Evolutionary conservation across 176 grass and related monocot genomes (phyloP).

Genomic region (Secale cereale): DNA sequence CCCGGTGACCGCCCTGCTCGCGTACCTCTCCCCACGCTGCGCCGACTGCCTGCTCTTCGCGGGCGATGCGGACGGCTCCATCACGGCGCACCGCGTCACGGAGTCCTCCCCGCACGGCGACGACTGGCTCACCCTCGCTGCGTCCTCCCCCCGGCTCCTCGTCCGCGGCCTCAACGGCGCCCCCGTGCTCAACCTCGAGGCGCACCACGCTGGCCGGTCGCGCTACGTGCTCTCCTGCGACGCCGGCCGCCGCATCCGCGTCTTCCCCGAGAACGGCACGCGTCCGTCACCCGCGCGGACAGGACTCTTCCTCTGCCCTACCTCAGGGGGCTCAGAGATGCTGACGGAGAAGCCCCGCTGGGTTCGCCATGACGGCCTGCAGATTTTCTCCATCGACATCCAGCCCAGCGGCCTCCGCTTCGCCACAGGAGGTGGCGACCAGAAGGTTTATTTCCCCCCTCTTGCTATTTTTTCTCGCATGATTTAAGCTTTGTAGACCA

Average conservation of each 20-base stretch:
- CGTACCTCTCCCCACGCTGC: slow-evolving; percentile 60
- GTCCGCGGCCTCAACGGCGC: slow-evolving; percentile 59
- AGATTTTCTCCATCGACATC: too few relatives aligned
- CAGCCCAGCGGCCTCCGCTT: too few relatives aligned
- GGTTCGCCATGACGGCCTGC: too few relatives aligned
- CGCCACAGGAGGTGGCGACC: slow-evolving; percentile 67
- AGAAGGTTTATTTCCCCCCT: slow-evolving; percentile 49
- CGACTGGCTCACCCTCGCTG: slow-evolving; percentile 75
- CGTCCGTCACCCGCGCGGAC: too few relatives aligned
- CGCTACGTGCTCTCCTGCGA: slow-evolving; percentile 87
- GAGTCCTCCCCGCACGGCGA: slow-evolving; percentile 59
- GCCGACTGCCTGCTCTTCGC: slow-evolving; percentile 73
- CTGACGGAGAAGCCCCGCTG: too few relatives aligned
- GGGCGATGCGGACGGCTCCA: slow-evolving; percentile 65
- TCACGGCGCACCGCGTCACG: slow-evolving; percentile 61
- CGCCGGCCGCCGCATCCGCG: slow-evolving; percentile 62
- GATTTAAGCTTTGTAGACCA: background rate
- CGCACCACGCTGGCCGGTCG: slow-evolving; percentile 55
- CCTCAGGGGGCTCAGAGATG: too few relatives aligned
- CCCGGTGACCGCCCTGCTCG: slow-evolving; percentile 62
- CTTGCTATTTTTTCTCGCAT: background rate
- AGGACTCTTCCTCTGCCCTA: too few relatives aligned
- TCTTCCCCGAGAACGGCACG: slow-evolving; percentile 93
- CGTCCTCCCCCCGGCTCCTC: slow-evolving; percentile 45
- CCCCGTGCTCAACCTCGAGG: slow-evolving; percentile 70